Evolutionary conservation across 2,329 filamentous ascomycete genomes (phyloP), one percentile per base, ranked within the genome.

Genomic region (Orbilia quercus): DNA sequence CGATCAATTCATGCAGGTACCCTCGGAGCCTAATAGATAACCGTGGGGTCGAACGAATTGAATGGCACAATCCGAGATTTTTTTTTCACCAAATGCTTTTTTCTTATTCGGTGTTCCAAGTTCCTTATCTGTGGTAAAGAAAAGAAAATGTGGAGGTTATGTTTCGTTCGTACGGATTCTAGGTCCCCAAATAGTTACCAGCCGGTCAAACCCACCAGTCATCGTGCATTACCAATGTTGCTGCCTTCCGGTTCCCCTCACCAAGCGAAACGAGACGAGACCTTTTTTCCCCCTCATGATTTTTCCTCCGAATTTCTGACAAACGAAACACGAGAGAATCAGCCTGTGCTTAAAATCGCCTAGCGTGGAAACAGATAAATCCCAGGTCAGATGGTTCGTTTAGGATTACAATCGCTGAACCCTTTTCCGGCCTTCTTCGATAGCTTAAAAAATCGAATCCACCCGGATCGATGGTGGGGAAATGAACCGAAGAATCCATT

Each of bases 1-100:
- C 45, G 59, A 64, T 64, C 59, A 55, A 44, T n/a, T 70, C 57
- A 63, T 72, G 66, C 66, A 72, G 66, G 66, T 72, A 72, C 66
- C 66, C 66, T 63, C 48, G 50, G 48, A 63, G 51, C 58, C 58
- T 64, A 58, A 72, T 72, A 64, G 47, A 58, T 11, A 12, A 14
- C 20, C 14, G 50, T 58, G 63, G 63, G 48, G 44, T 62, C 62
- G 23, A 48, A n/a, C n/a, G n/a, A n/a, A n/a, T n/a, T 55, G 64
- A 69, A 67, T 62, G 53, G 48, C 38, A 48, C 36, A 44, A 48
- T 38, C 54, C 40, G 42, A 40, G 44, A n/a, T 57, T 28, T 58
- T 22, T 18, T 36, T 38, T 40, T 48, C 45, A 23, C 34, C 50
- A 64, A 40, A n/a, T n/a, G 51, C 25, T 28, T 5, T 31, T 31